phyloP scores from a whole-genome alignment of 306 rosid genomes.

The Cucurbita maxima region DNA sequence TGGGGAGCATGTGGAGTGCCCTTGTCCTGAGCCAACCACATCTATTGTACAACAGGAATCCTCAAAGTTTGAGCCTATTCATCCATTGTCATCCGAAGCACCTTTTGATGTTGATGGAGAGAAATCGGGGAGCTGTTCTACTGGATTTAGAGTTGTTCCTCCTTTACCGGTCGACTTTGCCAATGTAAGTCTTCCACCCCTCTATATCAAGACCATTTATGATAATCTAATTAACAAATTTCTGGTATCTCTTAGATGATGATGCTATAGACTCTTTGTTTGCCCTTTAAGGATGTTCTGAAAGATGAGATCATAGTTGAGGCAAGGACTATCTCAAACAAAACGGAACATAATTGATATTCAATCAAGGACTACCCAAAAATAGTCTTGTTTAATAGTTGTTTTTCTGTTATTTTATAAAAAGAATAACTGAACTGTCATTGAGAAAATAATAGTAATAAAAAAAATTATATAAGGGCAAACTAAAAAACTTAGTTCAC shows the following conservation, averaged over 20 bases:
- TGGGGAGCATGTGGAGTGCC: conserved; percentile 24
- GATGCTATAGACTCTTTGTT: neutral
- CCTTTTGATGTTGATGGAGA: conserved; percentile 36
- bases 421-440: no score
- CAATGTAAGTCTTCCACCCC: conserved; percentile 38
- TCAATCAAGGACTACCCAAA: neutral
- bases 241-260: neutral
- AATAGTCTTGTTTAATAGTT: neutral
- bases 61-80: conserved; percentile 32
- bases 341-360: neutral
- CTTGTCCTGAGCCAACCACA: conserved; percentile 48
- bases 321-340: neutral
- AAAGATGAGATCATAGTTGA: no score
- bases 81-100: conserved; percentile 1
- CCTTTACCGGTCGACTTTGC: conserved; percentile 71
- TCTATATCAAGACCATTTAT: neutral
- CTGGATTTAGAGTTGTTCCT: conserved; percentile 59
- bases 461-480: neutral
- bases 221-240: neutral
- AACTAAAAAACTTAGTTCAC: neutral
- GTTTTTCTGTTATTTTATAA: neutral
- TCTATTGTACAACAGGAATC: conserved; percentile 31
- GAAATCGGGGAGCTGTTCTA: conserved; percentile 70
- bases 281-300: neutral
- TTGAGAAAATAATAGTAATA: neutral